These are phyloP conservation scores for Diaporthe caulivora DNA, from an alignment of 2,329 filamentous ascomycete species.

Conservation along the genomic window DNA sequence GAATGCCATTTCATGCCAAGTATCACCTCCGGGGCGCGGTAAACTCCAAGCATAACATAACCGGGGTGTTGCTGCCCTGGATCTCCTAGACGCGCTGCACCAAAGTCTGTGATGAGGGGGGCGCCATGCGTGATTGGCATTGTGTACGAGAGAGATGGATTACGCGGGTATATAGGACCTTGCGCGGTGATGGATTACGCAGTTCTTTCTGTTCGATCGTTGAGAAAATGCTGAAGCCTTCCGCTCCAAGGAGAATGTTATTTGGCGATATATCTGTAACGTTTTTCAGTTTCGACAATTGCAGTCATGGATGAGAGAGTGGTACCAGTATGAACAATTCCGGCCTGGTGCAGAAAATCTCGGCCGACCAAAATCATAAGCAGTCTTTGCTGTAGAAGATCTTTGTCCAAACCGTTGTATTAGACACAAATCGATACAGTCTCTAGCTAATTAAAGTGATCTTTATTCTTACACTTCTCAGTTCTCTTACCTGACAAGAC, in stretches of 20 bases:
- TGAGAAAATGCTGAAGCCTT: conserved; percentile 38
- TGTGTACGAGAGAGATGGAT: conserved; percentile 46
- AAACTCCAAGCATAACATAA: conserved; percentile 50
- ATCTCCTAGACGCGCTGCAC: conserved; percentile 46
- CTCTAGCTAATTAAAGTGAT: too few relatives aligned
- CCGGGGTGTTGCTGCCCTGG: conserved; percentile 42
- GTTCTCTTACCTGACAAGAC: too few relatives aligned
- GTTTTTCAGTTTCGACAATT: background rate
- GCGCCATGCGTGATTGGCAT: conserved; percentile 44
- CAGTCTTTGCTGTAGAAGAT: conserved; percentile 31
- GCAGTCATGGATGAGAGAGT: background rate
- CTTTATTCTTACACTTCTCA: too few relatives aligned
- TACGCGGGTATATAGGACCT: conserved; percentile 45
- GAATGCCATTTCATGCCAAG: conserved; percentile 50
- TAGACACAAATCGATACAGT: too few relatives aligned
- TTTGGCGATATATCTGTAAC: conserved; percentile 45
- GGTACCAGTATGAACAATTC: conserved; percentile 42
- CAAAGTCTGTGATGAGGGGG: conserved; percentile 49
- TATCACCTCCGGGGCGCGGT: conserved; percentile 51
- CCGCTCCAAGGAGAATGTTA: conserved; percentile 45
- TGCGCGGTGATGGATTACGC: conserved; percentile 43
- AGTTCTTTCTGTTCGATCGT: conserved; percentile 39
- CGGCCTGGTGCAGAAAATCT: conserved; percentile 41
- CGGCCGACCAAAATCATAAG: conserved; percentile 38
- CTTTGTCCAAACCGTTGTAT: conserved; percentile 22